Evolutionary conservation across 2,329 filamentous ascomycete species (phyloP), one percentile per base, ranked within the genome.

Genomic region (Plenodomus biglobosus): DNA sequence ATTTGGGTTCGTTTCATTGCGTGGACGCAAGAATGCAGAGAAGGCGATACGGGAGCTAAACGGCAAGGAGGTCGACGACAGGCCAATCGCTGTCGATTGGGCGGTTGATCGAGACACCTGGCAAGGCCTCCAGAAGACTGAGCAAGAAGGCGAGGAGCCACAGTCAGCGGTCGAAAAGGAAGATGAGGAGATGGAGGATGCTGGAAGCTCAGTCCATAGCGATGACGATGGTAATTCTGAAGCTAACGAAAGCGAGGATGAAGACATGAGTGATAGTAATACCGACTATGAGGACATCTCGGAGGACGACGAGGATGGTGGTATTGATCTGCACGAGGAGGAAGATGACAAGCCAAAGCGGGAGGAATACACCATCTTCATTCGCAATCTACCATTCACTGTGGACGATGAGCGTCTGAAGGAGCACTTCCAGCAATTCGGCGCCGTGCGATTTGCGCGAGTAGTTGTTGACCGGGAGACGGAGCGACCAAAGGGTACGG

Each of bases 341-440:
- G 69, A 73, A 5, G 52, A 60, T 32, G 50, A 53, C 19, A 62
- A 64, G 40, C 62, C 66, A 10, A 66, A 65, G 44, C 83, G 88
- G 68, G 89, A 90, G 62, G 84, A 83, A 2, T 84, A 84, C 30
- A 96, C 92, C 0, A 73, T 97, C 13, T 99, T 99, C 74, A 82
- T 99, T 61, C 90, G 94, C 58, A 99, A 99, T 67, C 77, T 99
- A 11, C 92, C 95, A 0, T 99, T 95, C 72, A 91, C 87, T 1
- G 85, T 85, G 37, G 88, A 87, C 16, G 92, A 99, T 62, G 86
- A 91, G 42, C 80, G 84, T 40, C 82, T 99, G 38, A 87, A 92
- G 66, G 80, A 85, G 42, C 92, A 96, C 69, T 99, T 99, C 66
- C 77, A 78, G n/a, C 80, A 86, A 62, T 97, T 99, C 64, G 95